Evolutionary conservation across 306 rosid genomes (phyloP).

Genomic region (Trifolium fragiferum): DNA sequence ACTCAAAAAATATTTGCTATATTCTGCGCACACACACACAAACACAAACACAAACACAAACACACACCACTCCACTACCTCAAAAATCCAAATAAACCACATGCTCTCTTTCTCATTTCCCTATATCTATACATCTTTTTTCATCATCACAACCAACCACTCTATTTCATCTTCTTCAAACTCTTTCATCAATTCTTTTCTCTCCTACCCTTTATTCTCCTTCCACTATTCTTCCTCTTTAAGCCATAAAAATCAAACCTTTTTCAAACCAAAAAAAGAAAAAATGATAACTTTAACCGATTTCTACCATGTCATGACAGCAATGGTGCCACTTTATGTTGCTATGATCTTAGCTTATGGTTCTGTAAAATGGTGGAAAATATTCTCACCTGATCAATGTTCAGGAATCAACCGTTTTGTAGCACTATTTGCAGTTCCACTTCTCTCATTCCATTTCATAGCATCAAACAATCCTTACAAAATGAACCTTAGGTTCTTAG

Average conservation of each 20-base stretch:
- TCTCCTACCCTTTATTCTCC: not conserved
- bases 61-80: constrained; percentile 48
- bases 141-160: constrained; percentile 41
- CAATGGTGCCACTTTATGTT: constrained; percentile 92
- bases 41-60: not conserved
- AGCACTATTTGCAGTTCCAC: constrained; percentile 92
- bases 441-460: constrained; percentile 91
- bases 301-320: constrained; percentile 96
- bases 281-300: constrained; percentile 72
- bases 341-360: constrained; percentile 93
- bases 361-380: constrained; percentile 98
- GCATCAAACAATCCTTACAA: constrained; percentile 78
- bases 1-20: constrained; percentile 52
- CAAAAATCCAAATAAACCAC: constrained; percentile 56
- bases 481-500: constrained; percentile 82
- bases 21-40: constrained; percentile 32
- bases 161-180: constrained; percentile 4
- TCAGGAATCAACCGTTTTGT: constrained; percentile 95
- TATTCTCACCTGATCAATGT: constrained; percentile 91
- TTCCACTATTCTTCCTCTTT: not conserved
- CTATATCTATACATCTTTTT: constrained; percentile 34
- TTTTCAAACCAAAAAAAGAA: not conserved
- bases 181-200: not conserved
- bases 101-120: constrained; percentile 66
- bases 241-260: not conserved